Evolutionary conservation across 331 rosid genomes (phyloP).

Genomic region (Quercus lobata): DNA sequence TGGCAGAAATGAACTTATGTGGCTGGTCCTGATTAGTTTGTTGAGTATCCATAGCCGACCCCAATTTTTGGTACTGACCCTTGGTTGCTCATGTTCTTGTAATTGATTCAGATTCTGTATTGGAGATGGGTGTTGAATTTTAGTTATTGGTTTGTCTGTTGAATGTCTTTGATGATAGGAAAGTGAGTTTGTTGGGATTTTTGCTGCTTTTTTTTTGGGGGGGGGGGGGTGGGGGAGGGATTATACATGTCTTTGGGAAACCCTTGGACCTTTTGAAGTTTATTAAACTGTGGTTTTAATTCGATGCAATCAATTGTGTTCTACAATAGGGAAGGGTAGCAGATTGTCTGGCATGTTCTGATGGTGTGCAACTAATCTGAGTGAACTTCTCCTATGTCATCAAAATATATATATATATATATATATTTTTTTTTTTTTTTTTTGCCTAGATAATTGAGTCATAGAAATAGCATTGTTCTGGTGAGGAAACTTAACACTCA

Average conservation of each 20-base stretch:
- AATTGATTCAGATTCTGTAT: not conserved
- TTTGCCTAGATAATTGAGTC: not conserved
- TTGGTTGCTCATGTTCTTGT: no score
- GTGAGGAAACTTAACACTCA: not conserved
- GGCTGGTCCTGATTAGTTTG: no score
- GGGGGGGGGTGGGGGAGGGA: no score
- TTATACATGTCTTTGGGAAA: not conserved
- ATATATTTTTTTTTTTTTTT: not conserved
- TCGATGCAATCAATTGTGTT: not conserved
- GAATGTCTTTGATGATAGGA: not conserved
- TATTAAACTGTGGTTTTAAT: not conserved
- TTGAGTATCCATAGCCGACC: no score
- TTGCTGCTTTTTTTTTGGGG: not conserved
- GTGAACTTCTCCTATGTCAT: no score
- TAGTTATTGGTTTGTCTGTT: not conserved
- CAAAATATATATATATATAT: no score
- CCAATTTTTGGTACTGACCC: no score
- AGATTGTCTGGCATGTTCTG: not conserved
- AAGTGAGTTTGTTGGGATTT: not conserved
- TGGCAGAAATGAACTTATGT: no score
- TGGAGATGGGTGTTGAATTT: not conserved
- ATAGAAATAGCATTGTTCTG: not conserved
- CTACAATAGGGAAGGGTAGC: not conserved
- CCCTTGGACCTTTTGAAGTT: not conserved
- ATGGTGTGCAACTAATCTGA: not conserved